A percentile compares a stretch with the other conserved stretches of the same genome.
phyloP scores from a whole-genome alignment of 805 yeast genomes.

The Hanseniaspora valbyensis region DNA sequence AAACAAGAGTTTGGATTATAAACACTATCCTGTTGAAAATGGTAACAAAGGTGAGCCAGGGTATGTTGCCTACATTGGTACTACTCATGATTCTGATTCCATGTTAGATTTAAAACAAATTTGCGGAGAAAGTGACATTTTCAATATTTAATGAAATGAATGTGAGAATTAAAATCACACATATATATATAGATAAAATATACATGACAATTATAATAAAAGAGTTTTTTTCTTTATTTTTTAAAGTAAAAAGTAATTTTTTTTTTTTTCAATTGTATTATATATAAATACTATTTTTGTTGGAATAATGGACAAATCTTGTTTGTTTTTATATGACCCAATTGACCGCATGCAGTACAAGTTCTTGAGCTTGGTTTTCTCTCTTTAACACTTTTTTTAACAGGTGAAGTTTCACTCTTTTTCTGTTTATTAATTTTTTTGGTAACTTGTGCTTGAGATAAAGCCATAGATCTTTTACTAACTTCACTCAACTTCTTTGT shows the following conservation, averaged over 20 bases:
- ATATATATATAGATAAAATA: too few species aligned
- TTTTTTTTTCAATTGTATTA: not conserved
- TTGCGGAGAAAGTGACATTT: conserved; percentile 25
- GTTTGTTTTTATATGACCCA: conserved; percentile 89
- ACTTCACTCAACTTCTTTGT: conserved; percentile 57
- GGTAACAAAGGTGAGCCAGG: conserved; percentile 30
- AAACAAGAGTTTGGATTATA: conserved; percentile 22
- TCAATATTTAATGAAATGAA: conserved; percentile 23
- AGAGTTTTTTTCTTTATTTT: not conserved
- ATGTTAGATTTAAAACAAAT: conserved; percentile 19
- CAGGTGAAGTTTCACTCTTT: conserved; percentile 25
- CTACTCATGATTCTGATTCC: conserved; percentile 21
- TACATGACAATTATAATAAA: conserved; percentile 16
- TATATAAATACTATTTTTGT: not conserved
- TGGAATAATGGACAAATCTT: conserved; percentile 79
- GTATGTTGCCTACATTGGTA: conserved; percentile 28
- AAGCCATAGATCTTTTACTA: conserved; percentile 11
- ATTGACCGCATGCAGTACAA: conserved; percentile 90
- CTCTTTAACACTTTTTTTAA: conserved; percentile 57
- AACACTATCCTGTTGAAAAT: conserved; percentile 27
- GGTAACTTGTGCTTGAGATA: conserved; percentile 26
- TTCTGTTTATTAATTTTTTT: conserved; percentile 23
- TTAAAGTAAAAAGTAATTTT: not conserved
- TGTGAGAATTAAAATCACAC: too few species aligned
- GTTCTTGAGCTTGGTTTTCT: conserved; percentile 50